These are phyloP conservation scores for Wickerhamiella bombiphila DNA, from an alignment of 805 yeast genomes.

Conservation along the genomic window DNA sequence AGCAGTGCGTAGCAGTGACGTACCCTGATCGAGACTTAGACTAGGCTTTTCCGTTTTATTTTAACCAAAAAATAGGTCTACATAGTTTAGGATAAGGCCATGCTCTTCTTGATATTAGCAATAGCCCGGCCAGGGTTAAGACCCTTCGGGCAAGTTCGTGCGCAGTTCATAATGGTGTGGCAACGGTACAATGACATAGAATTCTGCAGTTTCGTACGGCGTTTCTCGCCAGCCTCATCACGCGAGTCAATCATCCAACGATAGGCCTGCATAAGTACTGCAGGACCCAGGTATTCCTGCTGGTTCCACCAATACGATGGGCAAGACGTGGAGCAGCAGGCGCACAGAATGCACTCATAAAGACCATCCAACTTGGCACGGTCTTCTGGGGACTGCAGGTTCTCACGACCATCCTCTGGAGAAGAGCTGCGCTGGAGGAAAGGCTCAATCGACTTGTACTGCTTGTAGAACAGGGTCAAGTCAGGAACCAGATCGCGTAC, in stretches of 20 bases:
- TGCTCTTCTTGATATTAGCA: constrained; percentile 88
- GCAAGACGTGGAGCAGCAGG: constrained; percentile 97
- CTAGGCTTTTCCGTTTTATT: no score
- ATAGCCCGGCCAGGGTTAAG: constrained; percentile 95
- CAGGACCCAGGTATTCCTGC: constrained; percentile 97
- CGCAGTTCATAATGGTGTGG: constrained; percentile 98
- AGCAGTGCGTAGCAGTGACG: no score
- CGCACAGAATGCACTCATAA: constrained; percentile 95
- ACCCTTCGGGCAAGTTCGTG: constrained; percentile 96
- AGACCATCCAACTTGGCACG: constrained; percentile 93
- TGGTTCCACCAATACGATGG: constrained; percentile 99
- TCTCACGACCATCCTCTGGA: constrained; percentile 88
- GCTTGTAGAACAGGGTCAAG: constrained; percentile 93
- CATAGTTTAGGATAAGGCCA: constrained; percentile 40
- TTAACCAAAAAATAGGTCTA: no score
- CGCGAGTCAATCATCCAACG: constrained; percentile 97
- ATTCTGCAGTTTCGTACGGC: constrained; percentile 86
- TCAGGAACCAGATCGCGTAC: constrained; percentile 97
- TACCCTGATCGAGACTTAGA: no score
- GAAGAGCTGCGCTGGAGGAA: constrained; percentile 68
- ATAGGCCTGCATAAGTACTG: constrained; percentile 97
- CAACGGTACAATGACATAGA: constrained; percentile 97
- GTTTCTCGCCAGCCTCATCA: constrained; percentile 70
- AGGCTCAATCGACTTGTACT: constrained; percentile 96
- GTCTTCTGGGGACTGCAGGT: constrained; percentile 79